Evolutionary conservation across 2,329 filamentous ascomycete genomes (phyloP).

Genomic region (Cordyceps cicadae): DNA sequence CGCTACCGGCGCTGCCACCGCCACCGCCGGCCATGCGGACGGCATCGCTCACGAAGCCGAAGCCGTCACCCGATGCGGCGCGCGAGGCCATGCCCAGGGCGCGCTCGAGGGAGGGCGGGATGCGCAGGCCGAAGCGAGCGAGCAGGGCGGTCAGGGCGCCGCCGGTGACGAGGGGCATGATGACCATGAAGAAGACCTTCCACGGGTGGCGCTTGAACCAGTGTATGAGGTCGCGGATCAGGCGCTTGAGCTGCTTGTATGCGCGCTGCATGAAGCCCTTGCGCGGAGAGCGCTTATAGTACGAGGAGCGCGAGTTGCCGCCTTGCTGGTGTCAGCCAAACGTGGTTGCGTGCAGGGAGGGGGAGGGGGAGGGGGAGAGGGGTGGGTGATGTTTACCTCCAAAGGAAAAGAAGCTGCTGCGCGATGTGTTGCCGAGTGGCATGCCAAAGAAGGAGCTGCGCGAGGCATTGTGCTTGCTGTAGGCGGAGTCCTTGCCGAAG

Average conservation of each 20-base stretch:
- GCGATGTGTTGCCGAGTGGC: constrained; percentile 32
- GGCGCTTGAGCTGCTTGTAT: constrained; percentile 65
- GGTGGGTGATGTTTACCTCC: constrained; percentile 18
- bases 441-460: constrained; percentile 38
- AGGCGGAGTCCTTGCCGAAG: constrained; percentile 31
- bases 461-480: constrained; percentile 34
- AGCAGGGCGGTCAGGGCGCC: constrained; percentile 74
- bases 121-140: constrained; percentile 66
- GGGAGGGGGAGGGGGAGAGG: too few relatives aligned
- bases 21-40: constrained; percentile 41
- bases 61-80: constrained; percentile 38
- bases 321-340: background rate
- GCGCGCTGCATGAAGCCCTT: constrained; percentile 67
- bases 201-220: constrained; percentile 78
- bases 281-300: constrained; percentile 77
- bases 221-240: constrained; percentile 71
- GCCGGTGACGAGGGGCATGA: constrained; percentile 80
- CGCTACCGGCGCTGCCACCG: constrained; percentile 15
- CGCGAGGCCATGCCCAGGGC: constrained; percentile 47
- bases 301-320: constrained; percentile 44
- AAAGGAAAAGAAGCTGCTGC: constrained; percentile 38
- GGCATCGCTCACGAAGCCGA: constrained; percentile 47
- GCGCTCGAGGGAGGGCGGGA: constrained; percentile 57
- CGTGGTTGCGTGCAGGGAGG: background rate
- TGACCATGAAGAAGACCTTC: constrained; percentile 78